phyloP scores from a whole-genome alignment of 2,329 filamentous ascomycete genomes.

The Colletotrichum tamarilloi region DNA sequence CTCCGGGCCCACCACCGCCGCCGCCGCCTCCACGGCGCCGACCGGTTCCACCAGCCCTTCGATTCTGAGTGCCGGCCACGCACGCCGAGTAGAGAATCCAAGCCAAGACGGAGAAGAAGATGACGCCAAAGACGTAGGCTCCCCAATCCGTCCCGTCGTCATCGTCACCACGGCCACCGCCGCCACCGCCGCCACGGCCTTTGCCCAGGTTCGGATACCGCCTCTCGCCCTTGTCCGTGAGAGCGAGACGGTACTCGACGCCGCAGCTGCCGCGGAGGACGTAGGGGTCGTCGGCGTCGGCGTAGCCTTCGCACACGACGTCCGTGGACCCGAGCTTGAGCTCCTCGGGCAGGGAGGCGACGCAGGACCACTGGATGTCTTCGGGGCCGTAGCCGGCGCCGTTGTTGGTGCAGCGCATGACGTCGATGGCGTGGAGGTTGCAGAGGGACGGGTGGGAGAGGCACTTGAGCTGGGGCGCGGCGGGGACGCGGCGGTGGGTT shows the following conservation, averaged over 20 bases:
- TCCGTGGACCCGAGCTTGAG: conserved; percentile 85
- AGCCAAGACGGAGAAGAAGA: conserved; percentile 69
- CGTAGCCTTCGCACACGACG: conserved; percentile 92
- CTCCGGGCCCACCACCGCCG: conserved; percentile 53
- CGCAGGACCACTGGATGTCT: conserved; percentile 93
- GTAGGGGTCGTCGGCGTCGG: conserved; percentile 79
- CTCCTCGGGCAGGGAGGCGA: conserved; percentile 68
- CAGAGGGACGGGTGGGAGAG: conserved; percentile 73
- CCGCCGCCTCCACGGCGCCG: conserved; percentile 50
- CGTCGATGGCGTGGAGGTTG: conserved; percentile 77
- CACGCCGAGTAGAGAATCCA: conserved; percentile 73
- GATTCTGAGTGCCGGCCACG: conserved; percentile 36
- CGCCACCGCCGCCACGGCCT: too few relatives aligned
- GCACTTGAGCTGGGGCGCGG: conserved; percentile 85
- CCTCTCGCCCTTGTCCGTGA: conserved; percentile 81
- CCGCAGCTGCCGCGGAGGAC: conserved; percentile 93
- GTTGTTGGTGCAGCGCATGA: conserved; percentile 90
- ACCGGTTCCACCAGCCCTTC: conserved; percentile 45
- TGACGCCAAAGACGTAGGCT: conserved; percentile 65
- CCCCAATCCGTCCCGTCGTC: conserved; percentile 46
- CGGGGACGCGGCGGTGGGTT: conserved; percentile 77
- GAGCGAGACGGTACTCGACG: conserved; percentile 84
- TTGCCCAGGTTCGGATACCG: conserved; percentile 70
- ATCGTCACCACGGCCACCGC: conserved; percentile 34
- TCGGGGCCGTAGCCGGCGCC: conserved; percentile 82